Evolutionary conservation across 371 early-diverging fungal genomes (phyloP), one percentile per base, ranked within the genome.

Genomic region (Mucor lusitanicus): DNA sequence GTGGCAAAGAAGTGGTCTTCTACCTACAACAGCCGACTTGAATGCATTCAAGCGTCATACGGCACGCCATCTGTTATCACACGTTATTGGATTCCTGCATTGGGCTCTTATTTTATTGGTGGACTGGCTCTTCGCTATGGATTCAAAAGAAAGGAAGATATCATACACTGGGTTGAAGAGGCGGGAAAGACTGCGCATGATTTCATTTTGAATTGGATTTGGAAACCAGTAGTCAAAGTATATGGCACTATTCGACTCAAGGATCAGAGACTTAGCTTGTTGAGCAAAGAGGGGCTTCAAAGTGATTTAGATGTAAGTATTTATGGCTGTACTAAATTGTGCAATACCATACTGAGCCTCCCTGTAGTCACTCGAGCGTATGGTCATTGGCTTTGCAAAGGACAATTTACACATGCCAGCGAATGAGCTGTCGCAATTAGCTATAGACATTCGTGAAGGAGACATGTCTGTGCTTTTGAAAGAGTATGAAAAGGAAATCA

Each of bases 171-270:
- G 73, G 17, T 77, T 6, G 65, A 74, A 13, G 88, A 89, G 35
- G 69, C 76, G 1, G 81, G 78, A 55, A 78, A 79, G 2, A 91
- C 93, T 0, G 81, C 73, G 1, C 69, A 64, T 19, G 81, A 86
- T 59, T 91, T 93, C 65, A 77, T 83, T 15, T 68, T 74, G 13
- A 87, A 95, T 74, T 97, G 95, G 91, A 83, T 98, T 9, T 81
- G 90, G 76, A 81, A 88, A 23, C 98, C 98, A 1, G 68, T 94
- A 7, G 67, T 74, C 19, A 80, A 88, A 40, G 88, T 95, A n/a
- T 92, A 88, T 75, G 81, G 87, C n/a, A 97, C 96, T 3, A 90
- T 98, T 35, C 86, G 96, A 32, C 90, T 95, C 59, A 83, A 85
- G 33, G 94, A 94, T 56, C 78, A 82, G 23, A 83, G 90, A 53